Conservation (phyloP, 2,329 filamentous ascomycete species). For the Verticillium nubilum region DNA sequence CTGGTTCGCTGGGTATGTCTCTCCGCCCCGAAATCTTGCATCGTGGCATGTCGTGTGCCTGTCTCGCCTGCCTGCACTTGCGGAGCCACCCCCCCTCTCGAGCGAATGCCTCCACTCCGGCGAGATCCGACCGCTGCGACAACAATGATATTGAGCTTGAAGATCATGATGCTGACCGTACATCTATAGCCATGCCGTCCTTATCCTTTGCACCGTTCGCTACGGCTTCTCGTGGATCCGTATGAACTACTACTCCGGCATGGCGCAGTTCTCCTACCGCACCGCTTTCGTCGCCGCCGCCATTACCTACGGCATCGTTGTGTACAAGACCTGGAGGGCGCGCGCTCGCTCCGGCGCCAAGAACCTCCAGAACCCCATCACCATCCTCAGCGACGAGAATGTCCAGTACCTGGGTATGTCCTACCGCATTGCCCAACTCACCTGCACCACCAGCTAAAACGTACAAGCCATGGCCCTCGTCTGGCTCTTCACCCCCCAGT, state of each 20-base stretch:
- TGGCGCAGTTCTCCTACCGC: conserved; percentile 82
- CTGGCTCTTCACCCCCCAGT: conserved; percentile 89
- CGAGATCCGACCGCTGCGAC: background rate
- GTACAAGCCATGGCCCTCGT: conserved; percentile 79
- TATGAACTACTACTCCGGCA: conserved; percentile 77
- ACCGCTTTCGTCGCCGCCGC: conserved; percentile 85
- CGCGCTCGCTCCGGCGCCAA: conserved; percentile 68
- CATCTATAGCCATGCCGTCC: conserved; percentile 66
- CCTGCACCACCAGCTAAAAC: background rate
- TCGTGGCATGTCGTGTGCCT: background rate
- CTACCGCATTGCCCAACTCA: conserved; percentile 5
- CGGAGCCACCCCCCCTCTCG: background rate
- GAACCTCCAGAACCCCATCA: conserved; percentile 53
- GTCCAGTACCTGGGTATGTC: conserved; percentile 90
- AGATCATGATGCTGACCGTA: conserved; percentile 2
- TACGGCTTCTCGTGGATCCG: conserved; percentile 83
- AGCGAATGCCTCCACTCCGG: background rate
- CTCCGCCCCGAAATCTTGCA: conserved; percentile 6
- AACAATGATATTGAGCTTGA: background rate
- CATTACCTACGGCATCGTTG: conserved; percentile 92
- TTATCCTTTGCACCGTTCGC: conserved; percentile 76
- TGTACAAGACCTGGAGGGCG: conserved; percentile 94
- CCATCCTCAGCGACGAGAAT: conserved; percentile 83
- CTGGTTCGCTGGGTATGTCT: conserved; percentile 75
- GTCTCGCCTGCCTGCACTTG: background rate